Percentiles rank a stretch among this genome's conserved stretches.
Conservation (phyloP, 208 protist species). For the Phytomonas francai region DNA sequence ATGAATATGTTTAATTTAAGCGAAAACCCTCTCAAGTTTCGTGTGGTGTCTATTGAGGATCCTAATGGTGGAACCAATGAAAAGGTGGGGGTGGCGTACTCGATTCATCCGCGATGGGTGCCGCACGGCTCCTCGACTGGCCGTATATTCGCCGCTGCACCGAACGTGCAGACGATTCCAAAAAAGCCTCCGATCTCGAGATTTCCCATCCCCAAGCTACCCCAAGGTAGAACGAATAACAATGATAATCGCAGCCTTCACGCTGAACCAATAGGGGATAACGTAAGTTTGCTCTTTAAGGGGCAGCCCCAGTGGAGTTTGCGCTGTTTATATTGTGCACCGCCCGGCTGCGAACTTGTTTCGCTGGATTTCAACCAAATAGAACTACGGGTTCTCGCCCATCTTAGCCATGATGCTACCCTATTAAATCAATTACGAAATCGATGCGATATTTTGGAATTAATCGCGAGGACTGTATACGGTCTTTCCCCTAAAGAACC, state of each 20-base stretch:
- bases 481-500: constrained; percentile 1
- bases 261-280: neutral
- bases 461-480: constrained; percentile 42
- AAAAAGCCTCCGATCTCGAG: constrained; percentile 28
- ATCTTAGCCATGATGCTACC: constrained; percentile 50
- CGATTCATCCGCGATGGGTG: constrained; percentile 58
- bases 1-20: constrained; percentile 16
- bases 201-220: constrained; percentile 11
- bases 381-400: constrained; percentile 73
- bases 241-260: neutral
- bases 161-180: constrained; percentile 58
- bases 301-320: constrained; percentile 45
- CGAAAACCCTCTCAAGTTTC: constrained; percentile 13
- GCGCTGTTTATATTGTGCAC: constrained; percentile 56
- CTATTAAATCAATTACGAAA: constrained; percentile 40
- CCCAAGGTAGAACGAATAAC: neutral
- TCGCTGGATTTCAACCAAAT: constrained; percentile 86
- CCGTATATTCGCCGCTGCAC: constrained; percentile 48
- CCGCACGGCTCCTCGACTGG: constrained; percentile 51
- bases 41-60: constrained; percentile 22
- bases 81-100: constrained; percentile 30
- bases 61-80: neutral
- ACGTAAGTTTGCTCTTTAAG: neutral
- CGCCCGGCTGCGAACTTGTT: constrained; percentile 51
- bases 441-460: constrained; percentile 35